phyloP scores from a whole-genome alignment of 495 filamentous ascomycete species.

The Letharia lupina region DNA sequence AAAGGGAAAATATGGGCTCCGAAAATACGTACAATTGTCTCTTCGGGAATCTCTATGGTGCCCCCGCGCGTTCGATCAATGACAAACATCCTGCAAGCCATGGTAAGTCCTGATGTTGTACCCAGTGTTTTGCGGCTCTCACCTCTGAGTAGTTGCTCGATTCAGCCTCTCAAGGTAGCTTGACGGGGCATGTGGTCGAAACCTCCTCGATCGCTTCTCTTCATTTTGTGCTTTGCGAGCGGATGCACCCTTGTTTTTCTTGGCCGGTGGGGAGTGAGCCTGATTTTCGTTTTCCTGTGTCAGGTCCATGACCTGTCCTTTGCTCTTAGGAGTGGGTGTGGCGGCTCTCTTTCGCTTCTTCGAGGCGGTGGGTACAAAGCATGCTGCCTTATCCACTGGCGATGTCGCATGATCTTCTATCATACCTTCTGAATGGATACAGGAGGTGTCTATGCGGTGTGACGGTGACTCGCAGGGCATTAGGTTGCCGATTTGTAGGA shows the following conservation, averaged over 20 bases:
- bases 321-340: conserved; percentile 7
- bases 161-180: conserved; percentile 35
- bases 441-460: neutral
- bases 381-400: neutral
- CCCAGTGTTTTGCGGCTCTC: conserved; percentile 6
- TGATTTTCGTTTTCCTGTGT: conserved; percentile 20
- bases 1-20: too few relatives aligned
- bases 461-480: neutral
- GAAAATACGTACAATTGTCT: conserved; percentile 36
- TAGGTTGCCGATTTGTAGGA: neutral
- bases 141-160: conserved; percentile 41
- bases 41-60: conserved; percentile 37
- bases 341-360: conserved; percentile 18
- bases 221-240: conserved; percentile 16
- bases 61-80: conserved; percentile 40
- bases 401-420: neutral
- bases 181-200: conserved; percentile 34
- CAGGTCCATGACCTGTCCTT: conserved; percentile 22
- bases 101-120: conserved; percentile 4
- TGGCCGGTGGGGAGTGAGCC: conserved; percentile 8
- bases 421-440: neutral
- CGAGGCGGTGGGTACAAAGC: neutral
- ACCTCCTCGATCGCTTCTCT: conserved; percentile 38
- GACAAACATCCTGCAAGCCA: conserved; percentile 46
- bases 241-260: conserved; percentile 25